Conservation (phyloP, 2,329 filamentous ascomycete species). For the Beauveria bassiana region DNA sequence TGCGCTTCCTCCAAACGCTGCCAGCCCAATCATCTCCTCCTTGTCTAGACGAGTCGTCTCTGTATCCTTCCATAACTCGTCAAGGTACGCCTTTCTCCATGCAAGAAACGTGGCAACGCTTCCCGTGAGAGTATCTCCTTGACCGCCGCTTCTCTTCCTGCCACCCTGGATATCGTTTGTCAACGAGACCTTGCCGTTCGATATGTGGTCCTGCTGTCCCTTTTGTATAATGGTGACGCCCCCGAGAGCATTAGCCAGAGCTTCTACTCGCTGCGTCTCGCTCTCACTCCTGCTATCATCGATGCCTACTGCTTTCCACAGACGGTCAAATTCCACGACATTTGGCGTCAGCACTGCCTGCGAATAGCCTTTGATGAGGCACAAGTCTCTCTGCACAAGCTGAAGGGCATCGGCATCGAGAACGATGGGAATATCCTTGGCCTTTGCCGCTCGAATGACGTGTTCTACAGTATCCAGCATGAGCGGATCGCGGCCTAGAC, state of each 20-base stretch:
- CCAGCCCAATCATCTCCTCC: slow-evolving; percentile 62
- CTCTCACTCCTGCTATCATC: slow-evolving; percentile 37
- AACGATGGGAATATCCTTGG: slow-evolving; percentile 68
- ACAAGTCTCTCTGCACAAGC: slow-evolving; percentile 67
- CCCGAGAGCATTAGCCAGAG: slow-evolving; percentile 65
- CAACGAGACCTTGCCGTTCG: slow-evolving; percentile 68
- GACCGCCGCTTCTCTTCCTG: slow-evolving; percentile 82
- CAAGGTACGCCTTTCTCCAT: slow-evolving; percentile 81
- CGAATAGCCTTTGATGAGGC: slow-evolving; percentile 70
- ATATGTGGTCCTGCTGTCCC: slow-evolving; percentile 73
- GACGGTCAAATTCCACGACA: slow-evolving; percentile 79
- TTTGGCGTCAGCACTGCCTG: slow-evolving; percentile 91
- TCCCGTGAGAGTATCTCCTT: slow-evolving; percentile 92
- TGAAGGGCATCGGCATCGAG: slow-evolving; percentile 85
- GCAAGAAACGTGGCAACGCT: slow-evolving; percentile 80
- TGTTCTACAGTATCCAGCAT: slow-evolving; percentile 81
- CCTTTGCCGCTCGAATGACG: slow-evolving; percentile 71
- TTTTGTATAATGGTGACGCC: slow-evolving; percentile 92
- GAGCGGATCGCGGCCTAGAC: slow-evolving; percentile 77
- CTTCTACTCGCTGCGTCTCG: slow-evolving; percentile 47
- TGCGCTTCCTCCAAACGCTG: slow-evolving; percentile 77
- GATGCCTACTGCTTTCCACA: slow-evolving; percentile 69
- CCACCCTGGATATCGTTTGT: slow-evolving; percentile 73
- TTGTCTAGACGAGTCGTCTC: slow-evolving; percentile 37
- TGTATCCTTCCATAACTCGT: slow-evolving; percentile 63